phyloP scores from a whole-genome alignment of 1,284 basidiomycete species.

The Cryptococcus sp. region DNA sequence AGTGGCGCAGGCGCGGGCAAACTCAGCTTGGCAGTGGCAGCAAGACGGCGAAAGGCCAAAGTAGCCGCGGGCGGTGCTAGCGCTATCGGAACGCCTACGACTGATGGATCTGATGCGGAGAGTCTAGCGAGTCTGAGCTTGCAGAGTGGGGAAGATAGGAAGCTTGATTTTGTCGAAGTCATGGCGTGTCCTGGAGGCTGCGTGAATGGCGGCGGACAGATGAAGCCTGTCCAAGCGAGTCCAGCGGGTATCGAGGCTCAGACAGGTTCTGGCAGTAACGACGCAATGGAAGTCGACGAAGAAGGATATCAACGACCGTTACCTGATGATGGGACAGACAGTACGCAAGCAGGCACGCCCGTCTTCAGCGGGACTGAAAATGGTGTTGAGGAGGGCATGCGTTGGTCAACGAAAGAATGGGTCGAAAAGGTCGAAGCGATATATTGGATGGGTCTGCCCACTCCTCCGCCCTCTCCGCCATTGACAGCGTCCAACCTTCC shows the following conservation, averaged over 20 bases:
- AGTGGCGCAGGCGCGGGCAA: constrained; percentile 54
- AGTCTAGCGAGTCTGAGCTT: constrained; percentile 21
- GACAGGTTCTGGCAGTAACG: constrained; percentile 4
- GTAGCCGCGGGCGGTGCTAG: constrained; percentile 45
- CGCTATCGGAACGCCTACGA: constrained; percentile 34
- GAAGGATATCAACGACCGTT: constrained; percentile 64
- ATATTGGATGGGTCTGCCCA: constrained; percentile 67
- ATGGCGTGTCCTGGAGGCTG: constrained; percentile 99
- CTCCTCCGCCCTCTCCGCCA: constrained; percentile 59
- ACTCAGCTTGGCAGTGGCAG: constrained; percentile 50
- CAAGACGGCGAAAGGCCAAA: constrained; percentile 52
- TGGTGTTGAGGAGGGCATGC: constrained; percentile 55
- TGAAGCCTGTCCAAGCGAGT: constrained; percentile 59
- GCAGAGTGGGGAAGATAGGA: constrained; percentile 56
- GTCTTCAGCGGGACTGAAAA: constrained; percentile 13
- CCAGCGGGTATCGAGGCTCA: background rate
- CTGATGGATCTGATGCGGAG: constrained; percentile 29
- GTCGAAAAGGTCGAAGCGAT: constrained; percentile 71
- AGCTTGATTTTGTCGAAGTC: constrained; percentile 95
- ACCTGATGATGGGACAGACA: constrained; percentile 56
- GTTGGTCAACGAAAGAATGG: constrained; percentile 65
- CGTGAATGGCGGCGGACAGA: constrained; percentile 95
- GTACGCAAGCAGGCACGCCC: constrained; percentile 16
- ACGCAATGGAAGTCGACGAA: constrained; percentile 55
- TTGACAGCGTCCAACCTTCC: constrained; percentile 16